A percentile compares a stretch with the other conserved stretches of the same genome.
phyloP scores from a whole-genome alignment of 495 filamentous ascomycete genomes.

The Penicillium cinerascens region DNA sequence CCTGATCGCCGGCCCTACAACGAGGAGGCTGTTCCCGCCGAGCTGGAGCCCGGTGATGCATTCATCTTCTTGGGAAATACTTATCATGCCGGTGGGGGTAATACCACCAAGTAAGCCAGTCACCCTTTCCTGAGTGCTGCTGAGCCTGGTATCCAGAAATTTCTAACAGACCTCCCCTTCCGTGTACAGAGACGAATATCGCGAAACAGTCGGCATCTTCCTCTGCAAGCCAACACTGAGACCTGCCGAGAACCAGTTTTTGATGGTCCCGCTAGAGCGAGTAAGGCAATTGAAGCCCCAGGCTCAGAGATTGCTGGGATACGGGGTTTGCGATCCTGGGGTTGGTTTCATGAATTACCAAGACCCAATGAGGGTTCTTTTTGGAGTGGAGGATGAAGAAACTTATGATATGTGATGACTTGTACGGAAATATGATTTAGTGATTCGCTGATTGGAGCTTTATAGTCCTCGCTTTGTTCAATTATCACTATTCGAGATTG shows the following conservation, averaged over 20 bases:
- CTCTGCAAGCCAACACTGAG: constrained; percentile 31
- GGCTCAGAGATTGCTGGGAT: constrained; percentile 24
- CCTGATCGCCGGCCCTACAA: constrained; percentile 17
- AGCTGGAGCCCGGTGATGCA: constrained; percentile 29
- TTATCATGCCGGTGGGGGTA: constrained; percentile 35
- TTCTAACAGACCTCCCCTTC: background rate
- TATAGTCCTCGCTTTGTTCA: background rate
- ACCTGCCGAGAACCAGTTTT: constrained; percentile 36
- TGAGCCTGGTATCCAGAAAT: background rate
- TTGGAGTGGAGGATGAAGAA: constrained; percentile 20
- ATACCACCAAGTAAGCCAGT: constrained; percentile 17
- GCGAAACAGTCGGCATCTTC: constrained; percentile 29
- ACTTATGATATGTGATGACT: constrained; percentile 16
- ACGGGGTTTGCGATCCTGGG: constrained; percentile 18
- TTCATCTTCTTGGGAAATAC: constrained; percentile 30
- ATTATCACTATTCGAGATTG: background rate
- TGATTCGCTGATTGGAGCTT: too few relatives aligned
- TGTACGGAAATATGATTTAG: background rate
- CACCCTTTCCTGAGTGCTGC: background rate
- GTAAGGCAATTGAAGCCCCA: constrained; percentile 23
- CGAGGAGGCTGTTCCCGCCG: constrained; percentile 25
- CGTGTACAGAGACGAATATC: constrained; percentile 12
- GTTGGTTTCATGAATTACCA: constrained; percentile 20
- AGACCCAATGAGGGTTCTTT: constrained; percentile 21
- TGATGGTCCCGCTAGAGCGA: constrained; percentile 32